Conservation (phyloP, 176 grass and related monocot genomes). For the Rhynchospora tenuis region DNA sequence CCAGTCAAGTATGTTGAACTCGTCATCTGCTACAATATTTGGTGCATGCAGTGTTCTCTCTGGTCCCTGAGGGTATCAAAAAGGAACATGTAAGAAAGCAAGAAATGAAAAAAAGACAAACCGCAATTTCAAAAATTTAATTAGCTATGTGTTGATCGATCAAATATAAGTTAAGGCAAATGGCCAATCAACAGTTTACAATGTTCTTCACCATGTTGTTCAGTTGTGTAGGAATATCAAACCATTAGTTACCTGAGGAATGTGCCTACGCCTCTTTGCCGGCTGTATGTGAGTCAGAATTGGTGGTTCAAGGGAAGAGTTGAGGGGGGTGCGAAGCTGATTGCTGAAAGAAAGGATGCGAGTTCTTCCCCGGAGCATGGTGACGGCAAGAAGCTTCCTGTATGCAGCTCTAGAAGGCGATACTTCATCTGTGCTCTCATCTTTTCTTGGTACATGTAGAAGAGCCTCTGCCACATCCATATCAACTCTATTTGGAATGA, state of each 20-base stretch:
- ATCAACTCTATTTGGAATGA: conserved; percentile 45
- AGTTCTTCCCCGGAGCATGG: conserved; percentile 27
- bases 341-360: conserved; percentile 39
- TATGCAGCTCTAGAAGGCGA: conserved; percentile 35
- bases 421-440: conserved; percentile 1
- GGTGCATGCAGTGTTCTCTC: not conserved
- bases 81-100: not conserved
- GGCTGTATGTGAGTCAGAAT: conserved; percentile 1
- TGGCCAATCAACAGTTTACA: no score
- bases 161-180: no score
- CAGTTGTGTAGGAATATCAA: not conserved
- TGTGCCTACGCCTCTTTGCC: conserved; percentile 15
- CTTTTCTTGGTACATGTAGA: conserved; percentile 28
- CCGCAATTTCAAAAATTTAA: no score
- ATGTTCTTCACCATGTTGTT: no score
- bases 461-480: conserved; percentile 43
- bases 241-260: conserved; percentile 37
- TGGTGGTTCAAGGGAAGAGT: not conserved
- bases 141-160: no score
- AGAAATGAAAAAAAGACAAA: no score
- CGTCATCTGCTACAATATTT: not conserved
- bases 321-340: conserved; percentile 20
- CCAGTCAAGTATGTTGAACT: not conserved
- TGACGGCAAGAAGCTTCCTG: conserved; percentile 34
- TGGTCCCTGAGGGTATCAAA: not conserved